phyloP scores from a whole-genome alignment of 2,329 filamentous ascomycete genomes.

The Aplosporella prunicola region DNA sequence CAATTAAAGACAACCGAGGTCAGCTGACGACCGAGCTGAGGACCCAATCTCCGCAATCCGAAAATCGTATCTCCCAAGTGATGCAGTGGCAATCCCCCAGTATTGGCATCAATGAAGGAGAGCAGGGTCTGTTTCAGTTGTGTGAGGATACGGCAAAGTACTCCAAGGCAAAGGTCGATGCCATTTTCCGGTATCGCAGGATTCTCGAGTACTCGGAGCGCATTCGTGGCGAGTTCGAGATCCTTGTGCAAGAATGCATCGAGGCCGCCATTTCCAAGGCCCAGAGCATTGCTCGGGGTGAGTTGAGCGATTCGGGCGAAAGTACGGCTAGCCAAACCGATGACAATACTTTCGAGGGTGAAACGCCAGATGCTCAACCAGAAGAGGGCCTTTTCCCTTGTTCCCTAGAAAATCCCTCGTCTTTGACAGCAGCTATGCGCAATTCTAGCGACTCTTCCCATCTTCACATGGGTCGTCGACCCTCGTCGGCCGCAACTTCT shows the following conservation, averaged over 20 bases:
- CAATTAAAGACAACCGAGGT: slow-evolving; percentile 73
- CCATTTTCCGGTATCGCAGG: slow-evolving; percentile 79
- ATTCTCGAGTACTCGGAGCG: slow-evolving; percentile 95
- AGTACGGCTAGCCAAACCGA: slow-evolving; percentile 14
- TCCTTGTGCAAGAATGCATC: slow-evolving; percentile 91
- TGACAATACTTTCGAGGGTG: slow-evolving; percentile 14
- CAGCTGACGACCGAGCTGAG: slow-evolving; percentile 66
- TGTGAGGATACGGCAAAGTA: slow-evolving; percentile 82
- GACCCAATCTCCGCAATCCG: slow-evolving; percentile 91
- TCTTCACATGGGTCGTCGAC: slow-evolving; percentile 38
- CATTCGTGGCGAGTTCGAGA: slow-evolving; percentile 85
- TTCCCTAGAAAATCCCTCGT: slow-evolving; percentile 49
- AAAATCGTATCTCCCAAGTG: slow-evolving; percentile 88
- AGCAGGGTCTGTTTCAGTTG: slow-evolving; percentile 78
- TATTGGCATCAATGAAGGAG: slow-evolving; percentile 82
- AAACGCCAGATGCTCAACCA: slow-evolving; percentile 34
- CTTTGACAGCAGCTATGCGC: slow-evolving; percentile 48
- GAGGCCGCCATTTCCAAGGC: slow-evolving; percentile 85
- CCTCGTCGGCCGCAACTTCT: slow-evolving; percentile 60
- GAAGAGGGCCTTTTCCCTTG: slow-evolving; percentile 50
- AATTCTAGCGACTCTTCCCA: slow-evolving; percentile 43
- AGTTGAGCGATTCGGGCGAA: slow-evolving; percentile 65
- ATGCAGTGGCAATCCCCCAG: slow-evolving; percentile 94
- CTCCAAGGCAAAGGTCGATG: slow-evolving; percentile 82
- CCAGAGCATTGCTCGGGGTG: slow-evolving; percentile 74